phyloP scores from a whole-genome alignment of 805 yeast genomes.

The Tetrapisispora iriomotensis region DNA sequence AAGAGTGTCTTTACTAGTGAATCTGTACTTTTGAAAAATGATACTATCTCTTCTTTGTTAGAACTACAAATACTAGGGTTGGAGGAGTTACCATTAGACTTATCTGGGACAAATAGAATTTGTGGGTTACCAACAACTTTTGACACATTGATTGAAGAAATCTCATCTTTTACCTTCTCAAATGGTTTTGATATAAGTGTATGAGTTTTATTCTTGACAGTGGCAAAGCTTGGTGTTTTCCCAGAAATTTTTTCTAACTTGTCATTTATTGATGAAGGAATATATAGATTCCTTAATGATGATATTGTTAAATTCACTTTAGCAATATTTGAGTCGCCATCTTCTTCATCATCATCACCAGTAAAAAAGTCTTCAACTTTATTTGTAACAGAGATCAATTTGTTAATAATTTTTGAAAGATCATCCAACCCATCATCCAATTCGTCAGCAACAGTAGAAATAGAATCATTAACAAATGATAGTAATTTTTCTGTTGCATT shows the following conservation, averaged over 20 bases:
- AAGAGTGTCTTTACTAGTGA: conserved; percentile 30
- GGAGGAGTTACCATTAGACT: conserved; percentile 5
- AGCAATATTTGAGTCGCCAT: conserved; percentile 28
- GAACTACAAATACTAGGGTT: conserved; percentile 32
- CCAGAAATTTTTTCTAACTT: conserved; percentile 43
- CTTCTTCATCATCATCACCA: conserved; percentile 31
- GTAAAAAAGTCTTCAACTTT: conserved; percentile 48
- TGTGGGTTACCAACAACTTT: conserved; percentile 12
- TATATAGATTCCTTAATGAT: conserved; percentile 45
- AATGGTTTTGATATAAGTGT: conserved; percentile 52
- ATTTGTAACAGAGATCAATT: conserved; percentile 40
- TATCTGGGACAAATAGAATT: conserved; percentile 35
- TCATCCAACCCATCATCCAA: conserved; percentile 58
- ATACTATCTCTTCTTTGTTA: conserved; percentile 31
- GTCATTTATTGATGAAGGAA: conserved; percentile 54
- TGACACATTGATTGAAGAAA: conserved; percentile 29
- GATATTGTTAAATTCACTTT: conserved; percentile 51
- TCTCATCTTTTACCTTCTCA: conserved; percentile 33
- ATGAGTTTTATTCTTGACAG: conserved; percentile 51
- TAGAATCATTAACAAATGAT: conserved; percentile 49
- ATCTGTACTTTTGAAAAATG: conserved; percentile 29
- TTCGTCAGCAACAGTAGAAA: conserved; percentile 44
- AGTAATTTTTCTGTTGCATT: conserved; percentile 62
- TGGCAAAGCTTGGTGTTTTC: conserved; percentile 55
- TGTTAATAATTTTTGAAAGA: conserved; percentile 48